These are phyloP conservation scores for Trichoderma asperellum DNA, from an alignment of 2,329 filamentous ascomycete species.

Conservation along the genomic window DNA sequence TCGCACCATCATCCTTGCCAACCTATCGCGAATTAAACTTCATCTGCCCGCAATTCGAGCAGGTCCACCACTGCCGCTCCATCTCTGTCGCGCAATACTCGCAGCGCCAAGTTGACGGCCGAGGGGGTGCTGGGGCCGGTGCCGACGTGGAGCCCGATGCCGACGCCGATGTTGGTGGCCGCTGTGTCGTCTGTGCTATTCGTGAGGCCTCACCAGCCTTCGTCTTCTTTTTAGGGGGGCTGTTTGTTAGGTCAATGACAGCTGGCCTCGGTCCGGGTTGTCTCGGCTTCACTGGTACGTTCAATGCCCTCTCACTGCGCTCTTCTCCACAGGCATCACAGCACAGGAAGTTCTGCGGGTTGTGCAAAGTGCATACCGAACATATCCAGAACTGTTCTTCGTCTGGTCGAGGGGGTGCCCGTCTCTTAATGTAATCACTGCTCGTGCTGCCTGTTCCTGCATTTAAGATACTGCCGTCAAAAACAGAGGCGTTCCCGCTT, in stretches of 20 bases:
- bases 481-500: constrained; percentile 51
- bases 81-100: constrained; percentile 55
- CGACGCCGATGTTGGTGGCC: constrained; percentile 28
- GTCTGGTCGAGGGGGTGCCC: neutral
- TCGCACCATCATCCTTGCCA: constrained; percentile 6
- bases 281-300: constrained; percentile 29
- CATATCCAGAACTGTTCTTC: constrained; percentile 53
- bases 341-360: constrained; percentile 53
- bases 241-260: constrained; percentile 44
- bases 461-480: neutral
- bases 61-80: constrained; percentile 62
- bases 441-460: neutral
- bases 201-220: constrained; percentile 13
- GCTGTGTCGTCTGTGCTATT: constrained; percentile 27
- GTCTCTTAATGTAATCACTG: neutral
- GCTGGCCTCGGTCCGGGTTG: constrained; percentile 29
- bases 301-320: constrained; percentile 35
- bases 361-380: constrained; percentile 59
- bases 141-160: constrained; percentile 11
- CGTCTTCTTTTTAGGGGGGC: constrained; percentile 34
- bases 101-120: constrained; percentile 53
- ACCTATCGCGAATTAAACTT: constrained; percentile 52
- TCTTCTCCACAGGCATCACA: constrained; percentile 62
- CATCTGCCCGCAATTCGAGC: constrained; percentile 57
- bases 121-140: constrained; percentile 29